Percentiles rank a stretch among this genome's conserved stretches.
Conservation (phyloP, 164 flowering plant genomes). For the Magnolia kwangsiensis region DNA sequence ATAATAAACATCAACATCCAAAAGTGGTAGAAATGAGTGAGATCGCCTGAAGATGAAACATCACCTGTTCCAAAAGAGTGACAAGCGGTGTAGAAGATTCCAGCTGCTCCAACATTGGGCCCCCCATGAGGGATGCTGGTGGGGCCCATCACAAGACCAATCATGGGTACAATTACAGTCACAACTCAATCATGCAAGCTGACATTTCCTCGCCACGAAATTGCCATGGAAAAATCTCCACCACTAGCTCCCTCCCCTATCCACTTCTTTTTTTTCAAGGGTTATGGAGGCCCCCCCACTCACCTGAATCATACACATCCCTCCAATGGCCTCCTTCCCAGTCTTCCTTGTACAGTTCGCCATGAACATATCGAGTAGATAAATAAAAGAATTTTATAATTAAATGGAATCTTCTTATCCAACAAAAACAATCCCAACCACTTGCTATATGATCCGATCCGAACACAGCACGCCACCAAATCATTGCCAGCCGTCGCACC, state of each 20-base stretch:
- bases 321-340: neutral
- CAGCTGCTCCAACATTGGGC: neutral
- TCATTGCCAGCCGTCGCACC: slow-evolving; percentile 6
- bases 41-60: slow-evolving; percentile 1
- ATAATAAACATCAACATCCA: neutral
- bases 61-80: neutral
- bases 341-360: slow-evolving; percentile 6
- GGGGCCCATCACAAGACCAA: neutral
- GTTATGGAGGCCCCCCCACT: slow-evolving; percentile 6
- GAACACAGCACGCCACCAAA: slow-evolving; percentile 1
- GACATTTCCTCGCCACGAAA: slow-evolving; percentile 2
- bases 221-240: slow-evolving; percentile 3
- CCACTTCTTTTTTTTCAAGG: neutral
- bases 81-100: neutral
- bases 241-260: slow-evolving; percentile 14
- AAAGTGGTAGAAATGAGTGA: neutral
- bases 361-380: slow-evolving; percentile 14
- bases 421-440: neutral
- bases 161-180: neutral
- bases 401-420: slow-evolving; percentile 10
- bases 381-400: slow-evolving; percentile 35
- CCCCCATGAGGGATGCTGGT: neutral
- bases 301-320: slow-evolving; percentile 10
- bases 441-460: neutral
- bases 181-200: slow-evolving; percentile 8